phyloP scores from a whole-genome alignment of 306 rosid genomes.

The Adenanthera pavonina region DNA sequence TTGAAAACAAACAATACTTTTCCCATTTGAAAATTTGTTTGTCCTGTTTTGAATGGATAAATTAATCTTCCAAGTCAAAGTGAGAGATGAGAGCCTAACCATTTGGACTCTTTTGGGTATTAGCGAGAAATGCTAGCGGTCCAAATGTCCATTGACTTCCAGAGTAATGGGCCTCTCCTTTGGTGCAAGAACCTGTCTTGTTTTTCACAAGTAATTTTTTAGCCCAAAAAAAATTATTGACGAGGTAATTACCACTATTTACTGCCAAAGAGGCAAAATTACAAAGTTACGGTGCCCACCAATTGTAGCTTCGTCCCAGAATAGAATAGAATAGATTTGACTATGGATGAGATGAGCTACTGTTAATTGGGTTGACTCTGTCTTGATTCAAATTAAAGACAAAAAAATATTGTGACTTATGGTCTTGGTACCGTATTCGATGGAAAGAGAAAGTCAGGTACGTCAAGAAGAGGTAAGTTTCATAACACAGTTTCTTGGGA shows the following conservation, averaged over 20 bases:
- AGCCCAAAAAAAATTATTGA: background rate
- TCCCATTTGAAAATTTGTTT: background rate
- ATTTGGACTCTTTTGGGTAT: background rate
- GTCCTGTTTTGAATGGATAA: background rate
- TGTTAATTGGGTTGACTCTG: background rate
- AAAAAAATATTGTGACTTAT: background rate
- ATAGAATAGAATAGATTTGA: too few species aligned
- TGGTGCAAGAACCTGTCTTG: background rate
- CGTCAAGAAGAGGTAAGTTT: conserved; percentile 13
- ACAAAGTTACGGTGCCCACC: background rate
- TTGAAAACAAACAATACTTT: too few species aligned
- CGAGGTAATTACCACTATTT: too few species aligned
- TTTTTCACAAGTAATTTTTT: background rate
- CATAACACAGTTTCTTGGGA: conserved; percentile 13
- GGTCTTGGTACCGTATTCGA: background rate
- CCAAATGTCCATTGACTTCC: too few species aligned
- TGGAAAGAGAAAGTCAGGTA: conserved; percentile 18
- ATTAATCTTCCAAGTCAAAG: background rate
- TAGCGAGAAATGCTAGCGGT: background rate
- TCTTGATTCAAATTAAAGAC: background rate
- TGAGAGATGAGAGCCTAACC: background rate
- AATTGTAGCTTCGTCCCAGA: background rate
- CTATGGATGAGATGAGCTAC: background rate
- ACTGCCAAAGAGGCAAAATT: background rate
- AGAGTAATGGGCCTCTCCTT: background rate